A percentile compares a stretch with the other conserved stretches of the same genome.
Conservation (phyloP, 495 filamentous ascomycete species). For the Tuber aestivum region DNA sequence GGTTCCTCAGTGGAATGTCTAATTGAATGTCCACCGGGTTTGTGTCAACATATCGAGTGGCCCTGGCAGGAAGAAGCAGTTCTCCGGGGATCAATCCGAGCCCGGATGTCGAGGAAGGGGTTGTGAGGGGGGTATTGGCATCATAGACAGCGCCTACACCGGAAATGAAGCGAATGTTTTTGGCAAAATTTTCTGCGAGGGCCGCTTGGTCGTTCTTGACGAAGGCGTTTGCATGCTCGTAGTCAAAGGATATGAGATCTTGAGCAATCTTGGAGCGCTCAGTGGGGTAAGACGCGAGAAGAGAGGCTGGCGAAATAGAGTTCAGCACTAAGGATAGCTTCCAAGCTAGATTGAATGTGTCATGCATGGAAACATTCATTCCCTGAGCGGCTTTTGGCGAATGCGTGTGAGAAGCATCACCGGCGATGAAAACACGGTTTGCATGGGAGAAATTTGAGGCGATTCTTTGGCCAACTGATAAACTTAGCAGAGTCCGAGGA, state of each 20-base stretch:
- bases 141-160: slow-evolving; percentile 61
- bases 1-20: slow-evolving; percentile 63
- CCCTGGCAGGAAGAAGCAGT: slow-evolving; percentile 58
- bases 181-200: slow-evolving; percentile 57
- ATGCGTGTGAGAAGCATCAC: slow-evolving; percentile 79
- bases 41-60: slow-evolving; percentile 61
- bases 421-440: slow-evolving; percentile 67
- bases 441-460: slow-evolving; percentile 60
- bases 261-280: slow-evolving; percentile 67
- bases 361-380: slow-evolving; percentile 79
- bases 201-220: slow-evolving; percentile 53
- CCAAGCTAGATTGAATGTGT: slow-evolving; percentile 78
- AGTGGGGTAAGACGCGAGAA: slow-evolving; percentile 65
- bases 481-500: slow-evolving; percentile 23
- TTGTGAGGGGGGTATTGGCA: slow-evolving; percentile 45
- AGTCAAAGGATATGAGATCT: slow-evolving; percentile 67
- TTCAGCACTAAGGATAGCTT: slow-evolving; percentile 68
- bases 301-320: slow-evolving; percentile 52
- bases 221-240: slow-evolving; percentile 56
- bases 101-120: slow-evolving; percentile 17
- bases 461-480: slow-evolving; percentile 61
- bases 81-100: slow-evolving; percentile 52
- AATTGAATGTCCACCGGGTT: slow-evolving; percentile 67
- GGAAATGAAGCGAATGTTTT: slow-evolving; percentile 62
- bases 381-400: slow-evolving; percentile 78